A percentile compares a stretch with the other conserved stretches of the same genome.
These are phyloP conservation scores for Pharnaceum exiguum DNA, from an alignment of 148 eudicot species.

Conservation along the genomic window DNA sequence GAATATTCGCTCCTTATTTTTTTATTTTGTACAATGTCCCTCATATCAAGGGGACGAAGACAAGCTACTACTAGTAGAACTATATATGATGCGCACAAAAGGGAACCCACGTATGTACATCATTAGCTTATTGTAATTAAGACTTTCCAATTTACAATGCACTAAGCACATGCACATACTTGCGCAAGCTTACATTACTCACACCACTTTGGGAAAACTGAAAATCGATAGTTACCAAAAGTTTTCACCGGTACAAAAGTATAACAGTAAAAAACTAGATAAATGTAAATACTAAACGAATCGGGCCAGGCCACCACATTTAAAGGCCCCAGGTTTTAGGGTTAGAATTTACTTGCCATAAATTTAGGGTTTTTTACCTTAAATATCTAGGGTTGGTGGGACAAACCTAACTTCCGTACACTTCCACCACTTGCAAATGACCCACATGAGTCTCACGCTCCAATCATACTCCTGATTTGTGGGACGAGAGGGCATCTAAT, in stretches of 20 bases:
- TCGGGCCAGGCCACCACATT: constrained; percentile 19
- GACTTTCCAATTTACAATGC: constrained; percentile 17
- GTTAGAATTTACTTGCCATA: constrained; percentile 20
- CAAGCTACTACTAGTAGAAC: neutral
- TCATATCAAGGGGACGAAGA: neutral
- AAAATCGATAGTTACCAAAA: neutral
- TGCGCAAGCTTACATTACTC: constrained; percentile 10
- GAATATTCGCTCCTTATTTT: too few relatives aligned
- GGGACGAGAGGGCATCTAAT: constrained; percentile 19
- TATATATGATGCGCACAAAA: constrained; percentile 5
- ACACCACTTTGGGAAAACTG: neutral
- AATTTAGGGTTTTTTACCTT: constrained; percentile 25
- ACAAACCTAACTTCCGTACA: constrained; percentile 2
- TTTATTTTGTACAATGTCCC: too few relatives aligned
- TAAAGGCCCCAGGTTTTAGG: constrained; percentile 31
- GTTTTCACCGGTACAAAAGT: constrained; percentile 4
- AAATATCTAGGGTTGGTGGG: constrained; percentile 32
- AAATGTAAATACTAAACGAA: too few relatives aligned
- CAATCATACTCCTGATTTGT: constrained; percentile 16
- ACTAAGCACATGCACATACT: constrained; percentile 15
- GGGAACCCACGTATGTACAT: constrained; percentile 14
- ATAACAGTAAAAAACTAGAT: constrained; percentile 2
- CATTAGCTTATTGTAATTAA: constrained; percentile 13
- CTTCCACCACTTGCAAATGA: neutral
- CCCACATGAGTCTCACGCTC: constrained; percentile 10